Base-by-base conservation (phyloP, 164 flowering plant species). In the Chimonanthus praecox region DNA sequence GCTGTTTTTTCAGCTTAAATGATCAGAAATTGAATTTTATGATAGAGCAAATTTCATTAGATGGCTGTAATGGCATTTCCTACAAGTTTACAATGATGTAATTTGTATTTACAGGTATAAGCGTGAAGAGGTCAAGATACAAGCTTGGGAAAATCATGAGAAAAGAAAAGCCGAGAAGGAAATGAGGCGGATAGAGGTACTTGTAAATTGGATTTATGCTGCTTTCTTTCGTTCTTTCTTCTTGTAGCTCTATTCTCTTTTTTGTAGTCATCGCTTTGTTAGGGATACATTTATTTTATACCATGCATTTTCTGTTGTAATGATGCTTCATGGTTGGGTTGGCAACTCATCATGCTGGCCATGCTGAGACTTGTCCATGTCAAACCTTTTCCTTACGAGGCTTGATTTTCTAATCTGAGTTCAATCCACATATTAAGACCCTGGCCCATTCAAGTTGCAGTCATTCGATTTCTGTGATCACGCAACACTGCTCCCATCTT, bases 101-200 rank as follows among this genome's bases (percentile, higher is more conserved):
- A 72, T 64, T 16, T 71, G 65, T 49, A 7, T 54, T 33, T 80
- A 46, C 77, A 94, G 98, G 90, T 94, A 84, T 69, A 94, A 91
- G 85, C 90, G 95, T 4, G 98, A 92, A 82, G 98, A 94, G 76
- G 92, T 91, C 83, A 91, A 86, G 87, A 92, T 94, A 71, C 91
- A 91, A 72, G 97, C 97, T 2, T 94, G 98, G 98, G 98, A 92
- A 77, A 92, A 91, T 82, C 94, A 87, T 75, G 85, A 94, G 86
- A 94, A 91, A 78, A 85, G 97, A 78, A 94, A 88, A 86, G 97
- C 97, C 61, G 98, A 94, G 74, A 87, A 86, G 95, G 89, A 91
- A 79, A 91, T 87, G 94, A 87, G 75, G 76, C 91, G 87, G 80
- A 84, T 89, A 83, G 98, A 94, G 98, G 98, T 94, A 88, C 50